Conservation (phyloP, 805 yeast genomes). For the Candida broadrunensis region DNA sequence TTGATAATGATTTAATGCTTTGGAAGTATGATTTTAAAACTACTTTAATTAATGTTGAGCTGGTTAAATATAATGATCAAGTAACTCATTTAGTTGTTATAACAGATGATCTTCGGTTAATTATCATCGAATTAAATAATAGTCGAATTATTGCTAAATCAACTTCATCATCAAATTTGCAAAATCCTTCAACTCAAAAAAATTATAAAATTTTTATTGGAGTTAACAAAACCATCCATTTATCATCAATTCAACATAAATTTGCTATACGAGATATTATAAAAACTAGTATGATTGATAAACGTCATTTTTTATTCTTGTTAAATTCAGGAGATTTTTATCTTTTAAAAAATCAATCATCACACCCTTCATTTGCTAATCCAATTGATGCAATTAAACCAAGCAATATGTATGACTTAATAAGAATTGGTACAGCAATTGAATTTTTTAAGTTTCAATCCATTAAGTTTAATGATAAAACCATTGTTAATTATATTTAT, state of each 20-base stretch:
- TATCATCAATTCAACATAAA: slow-evolving; percentile 27
- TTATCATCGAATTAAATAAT: slow-evolving; percentile 19
- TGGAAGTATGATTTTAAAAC: slow-evolving; percentile 37
- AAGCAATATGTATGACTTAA: slow-evolving; percentile 34
- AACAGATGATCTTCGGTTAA: slow-evolving; percentile 26
- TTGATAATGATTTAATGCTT: slow-evolving; percentile 36
- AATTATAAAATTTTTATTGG: slow-evolving; percentile 26
- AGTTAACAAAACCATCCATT: slow-evolving; percentile 29
- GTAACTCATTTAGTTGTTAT: slow-evolving; percentile 18
- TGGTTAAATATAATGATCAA: slow-evolving; percentile 6
- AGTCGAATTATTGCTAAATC: slow-evolving; percentile 6
- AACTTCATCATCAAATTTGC: background rate
- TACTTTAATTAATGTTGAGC: slow-evolving; percentile 17
- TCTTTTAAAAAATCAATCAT: slow-evolving; percentile 30
- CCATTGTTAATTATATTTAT: slow-evolving; percentile 15
- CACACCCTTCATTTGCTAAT: background rate
- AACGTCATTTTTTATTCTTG: slow-evolving; percentile 33
- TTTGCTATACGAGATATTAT: slow-evolving; percentile 19
- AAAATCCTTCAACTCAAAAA: slow-evolving; percentile 4
- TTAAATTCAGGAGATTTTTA: slow-evolving; percentile 37
- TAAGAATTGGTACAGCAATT: slow-evolving; percentile 24
- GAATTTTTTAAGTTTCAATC: slow-evolving; percentile 29
- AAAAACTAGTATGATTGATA: slow-evolving; percentile 22
- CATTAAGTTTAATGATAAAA: slow-evolving; percentile 12
- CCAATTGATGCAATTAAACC: slow-evolving; percentile 9